A percentile compares a stretch with the other conserved stretches of the same genome.
Evolutionary conservation across 257 asterid species (phyloP).

Genomic region (Solanum pennellii): DNA sequence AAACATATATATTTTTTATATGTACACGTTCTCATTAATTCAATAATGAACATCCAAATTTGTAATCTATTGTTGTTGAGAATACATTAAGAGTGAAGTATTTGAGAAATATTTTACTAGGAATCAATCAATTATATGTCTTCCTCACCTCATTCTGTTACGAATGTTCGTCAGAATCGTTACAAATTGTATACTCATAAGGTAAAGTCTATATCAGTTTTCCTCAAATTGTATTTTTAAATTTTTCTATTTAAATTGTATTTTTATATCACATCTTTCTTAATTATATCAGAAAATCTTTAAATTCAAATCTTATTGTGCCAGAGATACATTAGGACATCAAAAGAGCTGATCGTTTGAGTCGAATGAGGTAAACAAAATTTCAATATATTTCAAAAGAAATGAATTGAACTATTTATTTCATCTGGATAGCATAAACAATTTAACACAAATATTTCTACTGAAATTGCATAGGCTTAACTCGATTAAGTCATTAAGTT

Average conservation of each 20-base stretch:
- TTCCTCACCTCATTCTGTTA: background rate
- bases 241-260: background rate
- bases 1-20: too few relatives aligned
- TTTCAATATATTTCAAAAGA: fast-evolving
- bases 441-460: background rate
- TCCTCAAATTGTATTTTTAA: background rate
- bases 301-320: background rate
- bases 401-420: background rate
- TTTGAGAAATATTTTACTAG: background rate
- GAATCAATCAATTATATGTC: background rate
- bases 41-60: background rate
- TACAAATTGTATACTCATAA: background rate
- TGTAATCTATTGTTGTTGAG: background rate
- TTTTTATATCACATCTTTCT: background rate
- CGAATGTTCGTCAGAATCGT: background rate
- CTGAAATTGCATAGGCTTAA: background rate
- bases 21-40: background rate
- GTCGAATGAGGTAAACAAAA: background rate
- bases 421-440: fast-evolving
- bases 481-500: background rate
- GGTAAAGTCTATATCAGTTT: background rate
- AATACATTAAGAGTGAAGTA: too few relatives aligned
- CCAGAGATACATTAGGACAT: background rate
- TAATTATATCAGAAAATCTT: background rate
- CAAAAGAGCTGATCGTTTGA: background rate